Percentiles rank a stretch among this genome's conserved stretches.
Evolutionary conservation across 139 green algal genomes (phyloP).

Genomic region (Astrephomene gubernaculifera): DNA sequence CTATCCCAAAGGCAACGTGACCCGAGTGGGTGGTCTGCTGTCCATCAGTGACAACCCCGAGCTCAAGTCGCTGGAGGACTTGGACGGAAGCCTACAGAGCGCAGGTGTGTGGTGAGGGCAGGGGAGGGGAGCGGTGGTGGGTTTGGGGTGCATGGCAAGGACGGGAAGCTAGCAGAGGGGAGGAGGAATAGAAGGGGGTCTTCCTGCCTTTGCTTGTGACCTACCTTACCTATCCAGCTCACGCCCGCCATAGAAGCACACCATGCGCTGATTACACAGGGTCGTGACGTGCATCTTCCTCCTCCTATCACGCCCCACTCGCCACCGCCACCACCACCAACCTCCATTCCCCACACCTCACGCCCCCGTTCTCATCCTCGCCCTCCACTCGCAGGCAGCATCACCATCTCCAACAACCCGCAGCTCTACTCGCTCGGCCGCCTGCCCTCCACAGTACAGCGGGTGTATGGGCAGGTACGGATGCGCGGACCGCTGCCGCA

Average conservation of each 20-base stretch:
- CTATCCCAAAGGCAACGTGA: no score
- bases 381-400: background rate
- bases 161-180: background rate
- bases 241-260: no score
- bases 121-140: background rate
- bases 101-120: background rate
- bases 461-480: background rate
- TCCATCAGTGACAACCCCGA: constrained; percentile 19
- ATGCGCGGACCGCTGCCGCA: background rate
- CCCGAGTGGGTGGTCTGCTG: constrained; percentile 5
- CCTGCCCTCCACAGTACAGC: background rate
- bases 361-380: background rate
- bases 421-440: background rate
- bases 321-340: background rate
- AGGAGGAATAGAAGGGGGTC: background rate
- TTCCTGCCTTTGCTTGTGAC: background rate
- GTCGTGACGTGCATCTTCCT: no score
- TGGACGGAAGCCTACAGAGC: constrained; percentile 12
- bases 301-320: no score
- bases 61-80: constrained; percentile 6
- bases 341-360: background rate
- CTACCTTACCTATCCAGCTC: background rate
- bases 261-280: no score
- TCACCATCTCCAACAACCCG: background rate
- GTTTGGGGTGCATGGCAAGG: background rate